Conservation (phyloP, 257 asterid species). For the Echites panduratus region DNA sequence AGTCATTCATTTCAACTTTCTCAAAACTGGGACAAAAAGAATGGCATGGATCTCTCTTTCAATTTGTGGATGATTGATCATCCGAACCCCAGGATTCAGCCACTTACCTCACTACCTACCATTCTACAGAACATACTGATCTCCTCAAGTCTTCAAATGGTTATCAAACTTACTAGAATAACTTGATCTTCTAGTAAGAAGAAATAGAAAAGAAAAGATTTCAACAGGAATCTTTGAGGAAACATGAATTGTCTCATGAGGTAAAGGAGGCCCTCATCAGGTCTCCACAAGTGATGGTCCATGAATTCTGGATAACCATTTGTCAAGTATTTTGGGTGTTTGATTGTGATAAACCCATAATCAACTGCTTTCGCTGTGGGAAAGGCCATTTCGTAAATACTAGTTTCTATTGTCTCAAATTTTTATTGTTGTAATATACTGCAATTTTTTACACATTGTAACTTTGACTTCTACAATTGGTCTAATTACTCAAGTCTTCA, state of each 20-base stretch:
- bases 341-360: neutral
- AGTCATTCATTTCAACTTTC: neutral
- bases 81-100: neutral
- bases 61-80: neutral
- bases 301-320: neutral
- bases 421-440: too few species aligned
- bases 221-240: neutral
- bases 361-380: neutral
- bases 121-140: neutral
- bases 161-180: too few species aligned
- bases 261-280: neutral
- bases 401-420: neutral
- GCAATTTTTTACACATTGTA: neutral
- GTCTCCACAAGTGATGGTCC: neutral
- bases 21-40: neutral
- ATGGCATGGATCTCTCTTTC: neutral
- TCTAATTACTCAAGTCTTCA: neutral
- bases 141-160: too few species aligned
- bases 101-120: neutral
- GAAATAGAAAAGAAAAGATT: too few species aligned
- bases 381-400: neutral
- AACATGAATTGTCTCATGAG: too few species aligned
- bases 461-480: too few species aligned
- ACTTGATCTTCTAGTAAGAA: too few species aligned
- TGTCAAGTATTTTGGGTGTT: neutral